Percentiles rank a stretch among this genome's conserved stretches.
Evolutionary conservation across 805 yeast species (phyloP).

Genomic region (Brettanomyces custersianus): DNA sequence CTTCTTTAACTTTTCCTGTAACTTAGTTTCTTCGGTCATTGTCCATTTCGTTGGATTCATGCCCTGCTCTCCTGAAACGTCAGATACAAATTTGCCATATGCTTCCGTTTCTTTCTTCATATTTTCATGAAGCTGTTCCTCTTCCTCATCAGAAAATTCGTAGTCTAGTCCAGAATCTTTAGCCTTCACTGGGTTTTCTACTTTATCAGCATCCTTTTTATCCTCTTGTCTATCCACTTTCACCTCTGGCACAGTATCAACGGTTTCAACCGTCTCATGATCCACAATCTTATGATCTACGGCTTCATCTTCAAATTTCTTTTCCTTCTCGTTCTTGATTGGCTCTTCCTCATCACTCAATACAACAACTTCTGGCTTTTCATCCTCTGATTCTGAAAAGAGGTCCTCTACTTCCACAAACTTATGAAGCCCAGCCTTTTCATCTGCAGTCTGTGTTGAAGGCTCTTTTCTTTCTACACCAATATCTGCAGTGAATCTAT

Average conservation of each 20-base stretch:
- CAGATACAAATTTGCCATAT: slow-evolving; percentile 50
- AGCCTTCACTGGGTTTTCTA: not conserved
- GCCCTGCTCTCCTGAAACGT: slow-evolving; percentile 21
- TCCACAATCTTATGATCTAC: not conserved
- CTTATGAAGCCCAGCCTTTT: slow-evolving; percentile 40
- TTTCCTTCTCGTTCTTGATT: slow-evolving; percentile 1
- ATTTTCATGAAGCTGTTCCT: slow-evolving; percentile 53
- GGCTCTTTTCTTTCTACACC: not conserved
- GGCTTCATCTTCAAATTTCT: slow-evolving; percentile 18
- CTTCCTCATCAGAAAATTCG: slow-evolving; percentile 73
- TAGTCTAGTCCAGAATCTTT: slow-evolving; percentile 33
- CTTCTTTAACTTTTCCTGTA: slow-evolving; percentile 54
- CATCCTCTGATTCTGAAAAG: slow-evolving; percentile 7
- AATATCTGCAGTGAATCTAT: not conserved
- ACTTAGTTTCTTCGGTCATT: slow-evolving; percentile 32
- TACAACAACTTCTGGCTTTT: not conserved
- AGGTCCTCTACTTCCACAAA: slow-evolving; percentile 39
- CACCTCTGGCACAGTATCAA: not conserved
- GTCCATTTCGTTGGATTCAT: slow-evolving; percentile 18
- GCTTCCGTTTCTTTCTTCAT: slow-evolving; percentile 65
- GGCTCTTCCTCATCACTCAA: not conserved
- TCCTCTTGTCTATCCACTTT: slow-evolving; percentile 8
- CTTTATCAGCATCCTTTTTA: slow-evolving; percentile 8
- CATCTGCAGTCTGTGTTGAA: slow-evolving; percentile 27
- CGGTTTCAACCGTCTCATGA: slow-evolving; percentile 1